These are phyloP conservation scores for Candida maesae DNA, from an alignment of 805 yeast genomes.

Conservation along the genomic window DNA sequence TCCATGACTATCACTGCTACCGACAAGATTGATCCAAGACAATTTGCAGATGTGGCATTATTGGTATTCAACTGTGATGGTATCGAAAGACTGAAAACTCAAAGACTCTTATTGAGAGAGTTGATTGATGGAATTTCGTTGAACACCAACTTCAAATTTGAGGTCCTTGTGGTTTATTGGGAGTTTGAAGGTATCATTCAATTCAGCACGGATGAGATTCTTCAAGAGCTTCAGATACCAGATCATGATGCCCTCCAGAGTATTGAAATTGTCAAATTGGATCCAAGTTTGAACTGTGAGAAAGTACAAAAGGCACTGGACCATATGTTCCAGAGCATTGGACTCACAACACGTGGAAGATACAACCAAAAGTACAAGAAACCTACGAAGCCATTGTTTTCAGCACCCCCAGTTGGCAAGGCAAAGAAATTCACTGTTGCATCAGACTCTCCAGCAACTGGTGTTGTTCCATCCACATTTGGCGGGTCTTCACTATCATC, in stretches of 20 bases:
- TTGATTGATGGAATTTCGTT: conserved; percentile 32
- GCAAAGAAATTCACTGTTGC: background rate
- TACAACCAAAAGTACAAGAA: conserved; percentile 22
- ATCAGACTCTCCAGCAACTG: conserved; percentile 2
- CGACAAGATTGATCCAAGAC: conserved; percentile 24
- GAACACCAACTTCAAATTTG: conserved; percentile 32
- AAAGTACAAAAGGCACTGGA: conserved; percentile 25
- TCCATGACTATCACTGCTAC: conserved; percentile 24
- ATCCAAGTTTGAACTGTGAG: conserved; percentile 25
- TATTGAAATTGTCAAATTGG: conserved; percentile 29
- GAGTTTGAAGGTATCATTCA: conserved; percentile 32
- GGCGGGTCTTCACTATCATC: background rate
- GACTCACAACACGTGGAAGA: conserved; percentile 33
- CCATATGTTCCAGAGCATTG: conserved; percentile 19
- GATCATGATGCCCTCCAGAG: conserved; percentile 28
- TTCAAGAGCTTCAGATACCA: conserved; percentile 28
- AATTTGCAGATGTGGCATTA: conserved; percentile 29
- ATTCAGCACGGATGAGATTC: conserved; percentile 28
- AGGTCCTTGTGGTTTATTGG: conserved; percentile 36
- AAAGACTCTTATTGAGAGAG: conserved; percentile 27
- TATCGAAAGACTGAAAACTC: conserved; percentile 30
- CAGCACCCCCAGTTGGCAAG: background rate
- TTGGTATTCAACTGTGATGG: conserved; percentile 38
- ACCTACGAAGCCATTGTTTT: conserved; percentile 5
- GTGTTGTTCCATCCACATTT: too few relatives aligned